Evolutionary conservation across 2,329 filamentous ascomycete species (phyloP), one percentile per base, ranked within the genome.

Genomic region (Parafenestella ontariensis): DNA sequence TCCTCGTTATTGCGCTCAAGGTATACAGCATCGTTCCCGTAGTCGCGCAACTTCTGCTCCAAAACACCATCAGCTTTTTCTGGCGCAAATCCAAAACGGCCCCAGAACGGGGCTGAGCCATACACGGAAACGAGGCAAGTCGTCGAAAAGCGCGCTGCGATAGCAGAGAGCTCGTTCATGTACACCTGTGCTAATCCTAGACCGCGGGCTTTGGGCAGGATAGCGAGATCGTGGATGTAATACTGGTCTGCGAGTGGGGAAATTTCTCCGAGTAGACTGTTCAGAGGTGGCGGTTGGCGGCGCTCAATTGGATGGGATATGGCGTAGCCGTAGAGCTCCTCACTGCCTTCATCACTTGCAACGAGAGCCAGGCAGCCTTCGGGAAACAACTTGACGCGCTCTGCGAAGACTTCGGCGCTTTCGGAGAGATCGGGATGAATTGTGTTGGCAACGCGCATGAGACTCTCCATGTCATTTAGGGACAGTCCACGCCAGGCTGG

Each of bases 221-320:
- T 61, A 3, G 61, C 61, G 1, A 66, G 23, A 40, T 66, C 63
- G 34, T 66, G 63, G 31, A 66, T 55, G 23, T 62, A 66, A 20
- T 62, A 66, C 39, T 64, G 61, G 15, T 62, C 51, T 13, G 59
- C 50, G 24, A 56, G 43, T 3, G 20, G 6, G 6, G 47, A 8
- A 7, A 64, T 58, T 7, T 49, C 31, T n/a, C 31, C 46, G 2
- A 64, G 44, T 5, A 64, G 20, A 1, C 21, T 43, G 10, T 64
- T 44, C 11, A 65, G 46, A 6, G 43, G 54, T 10, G 62, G 62
- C 17, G 56, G 58, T 21, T 55, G 46, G 20, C 42, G 43, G 18
- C 28, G 40, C 2, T 23, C 20, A 5, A 66, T 64, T 1, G 61
- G 63, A 49, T 64, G 63, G 3, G 61, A 64, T 20, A 66, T 55